Conservation (phyloP, 441 rosid species). For the Sinapis alba region DNA sequence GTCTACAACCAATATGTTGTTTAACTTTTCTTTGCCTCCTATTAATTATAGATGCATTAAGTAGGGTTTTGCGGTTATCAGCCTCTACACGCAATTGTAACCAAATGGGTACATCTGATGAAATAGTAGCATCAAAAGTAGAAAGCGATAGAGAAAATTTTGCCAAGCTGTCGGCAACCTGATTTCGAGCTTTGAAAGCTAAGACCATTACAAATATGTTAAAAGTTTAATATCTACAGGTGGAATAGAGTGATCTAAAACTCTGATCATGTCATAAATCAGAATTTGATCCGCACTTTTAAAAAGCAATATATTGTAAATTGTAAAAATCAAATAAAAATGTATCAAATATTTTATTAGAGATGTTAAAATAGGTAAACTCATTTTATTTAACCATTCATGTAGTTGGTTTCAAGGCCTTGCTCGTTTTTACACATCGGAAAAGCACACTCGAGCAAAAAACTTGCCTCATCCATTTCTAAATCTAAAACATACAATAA, state of each 20-base stretch:
- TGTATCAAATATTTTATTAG: too few species aligned
- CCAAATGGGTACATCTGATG: not conserved
- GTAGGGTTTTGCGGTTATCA: not conserved
- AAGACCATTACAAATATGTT: not conserved
- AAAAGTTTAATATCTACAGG: too few species aligned
- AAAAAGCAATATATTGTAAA: too few species aligned
- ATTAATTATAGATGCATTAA: not conserved
- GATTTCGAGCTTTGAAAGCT: not conserved
- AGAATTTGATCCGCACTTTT: too few species aligned
- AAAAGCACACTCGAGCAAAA: too few species aligned
- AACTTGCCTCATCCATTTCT: too few species aligned
- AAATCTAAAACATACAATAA: too few species aligned
- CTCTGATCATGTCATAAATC: slow-evolving; percentile 3
- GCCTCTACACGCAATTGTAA: not conserved
- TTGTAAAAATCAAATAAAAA: too few species aligned
- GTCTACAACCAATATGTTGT: not conserved
- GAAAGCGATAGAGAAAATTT: not conserved
- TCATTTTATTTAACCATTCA: too few species aligned
- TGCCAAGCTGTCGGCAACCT: not conserved
- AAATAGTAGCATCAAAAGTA: not conserved
- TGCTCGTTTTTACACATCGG: too few species aligned
- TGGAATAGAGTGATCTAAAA: not conserved
- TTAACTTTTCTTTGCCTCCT: not conserved
- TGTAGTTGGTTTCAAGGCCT: too few species aligned
- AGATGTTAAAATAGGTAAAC: too few species aligned